A percentile compares a stretch with the other conserved stretches of the same genome.
Conservation (phyloP, 2,329 filamentous ascomycete species). For the Pseudocercospora ulei region DNA sequence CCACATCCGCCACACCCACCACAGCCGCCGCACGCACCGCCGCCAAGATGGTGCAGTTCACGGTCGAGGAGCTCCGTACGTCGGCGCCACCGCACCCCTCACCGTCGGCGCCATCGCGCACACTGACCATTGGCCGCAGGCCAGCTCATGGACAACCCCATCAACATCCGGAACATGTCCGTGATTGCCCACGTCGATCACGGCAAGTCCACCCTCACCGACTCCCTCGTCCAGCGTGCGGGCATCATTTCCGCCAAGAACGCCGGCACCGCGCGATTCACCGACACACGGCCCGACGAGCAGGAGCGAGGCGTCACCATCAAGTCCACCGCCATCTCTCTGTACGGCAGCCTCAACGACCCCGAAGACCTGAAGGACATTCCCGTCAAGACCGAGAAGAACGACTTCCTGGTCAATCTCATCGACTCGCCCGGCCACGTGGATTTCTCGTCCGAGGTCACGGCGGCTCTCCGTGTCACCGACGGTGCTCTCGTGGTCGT, state of each 20-base stretch:
- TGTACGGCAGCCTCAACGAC: constrained; percentile 75
- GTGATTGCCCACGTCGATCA: constrained; percentile 99
- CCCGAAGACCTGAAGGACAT: constrained; percentile 92
- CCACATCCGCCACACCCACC: constrained; percentile 9
- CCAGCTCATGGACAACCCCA: constrained; percentile 63
- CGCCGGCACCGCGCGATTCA: constrained; percentile 90
- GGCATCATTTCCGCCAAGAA: constrained; percentile 99
- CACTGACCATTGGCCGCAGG: constrained; percentile 49
- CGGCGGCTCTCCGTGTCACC: constrained; percentile 97
- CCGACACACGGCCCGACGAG: constrained; percentile 93
- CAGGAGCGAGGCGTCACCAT: constrained; percentile 99
- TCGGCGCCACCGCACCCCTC: not conserved
- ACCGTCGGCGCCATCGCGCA: constrained; percentile 5
- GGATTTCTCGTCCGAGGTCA: constrained; percentile 99
- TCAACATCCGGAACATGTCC: constrained; percentile 87
- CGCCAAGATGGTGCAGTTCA: constrained; percentile 94
- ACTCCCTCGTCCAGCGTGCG: constrained; percentile 96
- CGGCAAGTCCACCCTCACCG: constrained; percentile 99
- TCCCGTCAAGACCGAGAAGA: constrained; percentile 75
- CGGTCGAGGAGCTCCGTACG: constrained; percentile 19
- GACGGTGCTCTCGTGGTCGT: constrained; percentile 99
- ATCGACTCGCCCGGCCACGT: constrained; percentile 99
- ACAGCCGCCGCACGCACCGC: constrained; percentile 39
- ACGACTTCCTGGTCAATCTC: constrained; percentile 99
- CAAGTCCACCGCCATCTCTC: constrained; percentile 99